Percentiles rank a stretch among this genome's conserved stretches.
Conservation (phyloP, 306 rosid species). For the Cucurbita maxima region DNA sequence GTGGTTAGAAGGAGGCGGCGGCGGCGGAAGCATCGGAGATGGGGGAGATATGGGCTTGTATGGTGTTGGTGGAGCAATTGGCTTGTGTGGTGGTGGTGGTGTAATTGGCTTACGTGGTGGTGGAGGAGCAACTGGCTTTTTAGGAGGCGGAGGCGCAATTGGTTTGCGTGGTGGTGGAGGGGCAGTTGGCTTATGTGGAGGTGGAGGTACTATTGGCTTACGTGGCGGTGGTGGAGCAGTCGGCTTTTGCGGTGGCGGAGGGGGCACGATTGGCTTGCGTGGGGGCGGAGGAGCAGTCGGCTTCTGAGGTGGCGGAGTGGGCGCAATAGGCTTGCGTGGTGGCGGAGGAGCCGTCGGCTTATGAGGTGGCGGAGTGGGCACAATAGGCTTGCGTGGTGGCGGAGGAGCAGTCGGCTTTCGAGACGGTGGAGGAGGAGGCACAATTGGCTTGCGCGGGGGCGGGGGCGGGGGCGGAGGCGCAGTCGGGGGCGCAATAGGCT, state of each 20-base stretch:
- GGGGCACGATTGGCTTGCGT: slow-evolving; percentile 4
- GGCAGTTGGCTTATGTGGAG: background rate
- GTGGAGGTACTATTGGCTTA: slow-evolving; percentile 9
- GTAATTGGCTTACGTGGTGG: slow-evolving; percentile 5
- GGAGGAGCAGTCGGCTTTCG: slow-evolving; percentile 12
- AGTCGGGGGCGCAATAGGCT: background rate
- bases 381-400: background rate
- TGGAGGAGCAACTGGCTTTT: slow-evolving; percentile 16
- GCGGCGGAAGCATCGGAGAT: slow-evolving; percentile 38
- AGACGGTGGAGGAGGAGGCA: slow-evolving; percentile 2
- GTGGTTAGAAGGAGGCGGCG: slow-evolving; percentile 34
- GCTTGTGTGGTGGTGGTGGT: slow-evolving; percentile 14
- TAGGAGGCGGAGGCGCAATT: slow-evolving; percentile 13
- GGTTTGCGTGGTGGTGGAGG: slow-evolving; percentile 18
- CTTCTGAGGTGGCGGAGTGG: slow-evolving; percentile 9
- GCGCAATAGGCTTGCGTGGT: background rate
- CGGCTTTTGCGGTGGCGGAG: slow-evolving; percentile 12
- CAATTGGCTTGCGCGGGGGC: slow-evolving; percentile 14
- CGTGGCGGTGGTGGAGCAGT: slow-evolving; percentile 15
- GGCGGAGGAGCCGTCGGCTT: background rate
- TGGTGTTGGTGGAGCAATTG: slow-evolving; percentile 14
- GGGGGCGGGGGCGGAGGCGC: slow-evolving; percentile 13
- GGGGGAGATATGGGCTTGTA: slow-evolving; percentile 21
- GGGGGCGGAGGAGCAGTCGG: slow-evolving; percentile 14
- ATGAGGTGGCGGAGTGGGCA: too few relatives aligned